phyloP scores from a whole-genome alignment of 257 asterid species.

The Solanum pennellii region DNA sequence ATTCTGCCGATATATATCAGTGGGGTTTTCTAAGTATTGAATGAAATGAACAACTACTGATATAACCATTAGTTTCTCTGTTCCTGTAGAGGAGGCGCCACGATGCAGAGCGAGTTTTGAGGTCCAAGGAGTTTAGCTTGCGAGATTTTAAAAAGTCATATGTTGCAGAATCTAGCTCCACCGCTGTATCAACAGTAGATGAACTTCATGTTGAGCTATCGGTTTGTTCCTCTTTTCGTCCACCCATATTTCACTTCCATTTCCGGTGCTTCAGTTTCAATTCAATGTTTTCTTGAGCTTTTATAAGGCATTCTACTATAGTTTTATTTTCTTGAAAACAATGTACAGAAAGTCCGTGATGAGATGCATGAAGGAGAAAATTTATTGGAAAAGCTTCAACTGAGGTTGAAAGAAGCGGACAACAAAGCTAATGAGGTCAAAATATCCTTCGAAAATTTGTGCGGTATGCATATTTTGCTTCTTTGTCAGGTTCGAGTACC shows the following conservation, averaged over 20 bases:
- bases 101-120: constrained; percentile 31
- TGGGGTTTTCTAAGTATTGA: neutral
- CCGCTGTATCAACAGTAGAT: constrained; percentile 43
- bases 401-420: constrained; percentile 42
- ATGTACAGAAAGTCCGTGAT: constrained; percentile 45
- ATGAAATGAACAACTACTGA: neutral
- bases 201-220: constrained; percentile 65
- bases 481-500: neutral
- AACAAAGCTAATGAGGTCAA: constrained; percentile 34
- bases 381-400: constrained; percentile 39
- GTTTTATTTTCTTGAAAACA: constrained; percentile 2
- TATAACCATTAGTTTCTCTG: neutral
- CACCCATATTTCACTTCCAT: neutral
- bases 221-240: constrained; percentile 33
- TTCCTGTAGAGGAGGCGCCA: constrained; percentile 43
- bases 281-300: neutral
- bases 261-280: neutral
- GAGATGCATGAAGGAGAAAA: constrained; percentile 40
- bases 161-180: constrained; percentile 37
- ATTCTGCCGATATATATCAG: neutral
- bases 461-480: constrained; percentile 43
- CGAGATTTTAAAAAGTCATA: constrained; percentile 47
- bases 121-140: constrained; percentile 43
- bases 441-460: constrained; percentile 34
- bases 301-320: neutral